A percentile compares a stretch with the other conserved stretches of the same genome.
These are phyloP conservation scores for Herpetospermum pedunculosum DNA, from an alignment of 306 rosid genomes.

Conservation along the genomic window DNA sequence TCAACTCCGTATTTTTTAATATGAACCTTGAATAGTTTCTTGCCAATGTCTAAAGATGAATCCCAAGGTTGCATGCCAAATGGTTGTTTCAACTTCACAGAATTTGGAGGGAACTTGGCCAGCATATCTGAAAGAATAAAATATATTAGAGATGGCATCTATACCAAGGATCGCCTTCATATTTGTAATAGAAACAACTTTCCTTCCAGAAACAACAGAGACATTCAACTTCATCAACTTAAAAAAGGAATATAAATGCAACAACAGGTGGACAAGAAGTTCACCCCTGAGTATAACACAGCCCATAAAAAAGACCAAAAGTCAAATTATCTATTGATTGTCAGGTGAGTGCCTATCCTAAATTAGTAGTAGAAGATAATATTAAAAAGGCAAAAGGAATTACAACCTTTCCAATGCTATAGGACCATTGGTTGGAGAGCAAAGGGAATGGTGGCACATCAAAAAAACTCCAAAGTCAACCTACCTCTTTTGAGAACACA, in stretches of 20 bases:
- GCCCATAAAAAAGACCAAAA: neutral
- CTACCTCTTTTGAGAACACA: neutral
- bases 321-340: neutral
- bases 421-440: neutral
- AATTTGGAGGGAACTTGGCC: constrained; percentile 72
- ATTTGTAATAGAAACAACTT: constrained; percentile 2
- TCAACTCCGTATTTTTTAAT: neutral
- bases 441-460: neutral
- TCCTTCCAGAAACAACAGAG: neutral
- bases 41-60: constrained; percentile 64
- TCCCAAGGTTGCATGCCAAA: constrained; percentile 80
- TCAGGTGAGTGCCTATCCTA: neutral
- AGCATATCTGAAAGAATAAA: constrained; percentile 45
- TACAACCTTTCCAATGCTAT: neutral
- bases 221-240: neutral
- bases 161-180: constrained; percentile 11
- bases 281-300: neutral
- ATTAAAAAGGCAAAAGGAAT: neutral
- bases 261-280: neutral
- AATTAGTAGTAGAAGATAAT: neutral
- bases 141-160: constrained; percentile 13
- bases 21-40: constrained; percentile 87
- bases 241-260: neutral
- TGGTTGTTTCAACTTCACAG: constrained; percentile 87
- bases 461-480: neutral